Percentiles rank a stretch among this genome's conserved stretches.
Evolutionary conservation across 2,329 filamentous ascomycete species (phyloP).

Genomic region (Fusarium drepaniforme): DNA sequence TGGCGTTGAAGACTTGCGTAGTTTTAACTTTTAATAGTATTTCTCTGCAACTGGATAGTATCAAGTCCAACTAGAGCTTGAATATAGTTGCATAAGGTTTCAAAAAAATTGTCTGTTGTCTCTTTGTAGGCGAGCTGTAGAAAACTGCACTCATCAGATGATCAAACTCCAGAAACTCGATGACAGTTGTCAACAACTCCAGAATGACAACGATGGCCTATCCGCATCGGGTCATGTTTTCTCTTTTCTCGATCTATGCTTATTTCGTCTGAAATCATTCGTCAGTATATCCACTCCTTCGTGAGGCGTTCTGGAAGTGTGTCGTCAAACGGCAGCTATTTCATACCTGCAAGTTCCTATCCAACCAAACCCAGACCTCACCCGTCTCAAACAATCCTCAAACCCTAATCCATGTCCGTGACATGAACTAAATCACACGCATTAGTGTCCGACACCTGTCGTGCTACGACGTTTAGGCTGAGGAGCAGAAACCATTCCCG

Average conservation of each 20-base stretch:
- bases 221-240: background rate
- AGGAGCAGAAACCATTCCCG: background rate
- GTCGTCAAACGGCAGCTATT: background rate
- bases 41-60: background rate
- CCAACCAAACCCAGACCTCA: background rate
- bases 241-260: background rate
- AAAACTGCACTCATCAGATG: background rate
- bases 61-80: background rate
- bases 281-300: background rate
- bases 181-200: background rate
- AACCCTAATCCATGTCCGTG: background rate
- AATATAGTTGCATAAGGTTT: background rate
- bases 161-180: background rate
- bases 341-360: background rate
- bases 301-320: background rate
- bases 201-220: background rate
- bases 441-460: background rate
- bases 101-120: background rate
- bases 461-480: background rate
- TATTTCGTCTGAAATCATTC: background rate
- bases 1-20: background rate
- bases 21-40: background rate
- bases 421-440: background rate
- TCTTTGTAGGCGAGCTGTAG: background rate
- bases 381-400: background rate